Conservation (phyloP, 2,329 filamentous ascomycete genomes). For the Juglanconis sp. region DNA sequence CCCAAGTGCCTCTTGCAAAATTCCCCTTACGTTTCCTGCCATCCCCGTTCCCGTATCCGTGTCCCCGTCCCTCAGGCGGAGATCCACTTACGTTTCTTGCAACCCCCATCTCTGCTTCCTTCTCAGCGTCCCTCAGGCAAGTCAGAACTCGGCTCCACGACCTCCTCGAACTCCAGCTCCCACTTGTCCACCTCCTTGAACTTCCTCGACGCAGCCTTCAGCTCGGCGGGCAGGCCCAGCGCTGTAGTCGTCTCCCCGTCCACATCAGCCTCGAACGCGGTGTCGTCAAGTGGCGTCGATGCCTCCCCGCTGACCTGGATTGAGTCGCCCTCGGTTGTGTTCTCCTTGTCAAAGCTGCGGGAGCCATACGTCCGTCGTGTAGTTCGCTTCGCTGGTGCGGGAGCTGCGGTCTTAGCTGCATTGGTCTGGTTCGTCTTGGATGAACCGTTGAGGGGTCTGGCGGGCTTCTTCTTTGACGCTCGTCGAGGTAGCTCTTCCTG, state of each 20-base stretch:
- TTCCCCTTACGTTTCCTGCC: background rate
- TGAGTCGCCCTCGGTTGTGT: constrained; percentile 38
- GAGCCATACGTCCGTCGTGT: constrained; percentile 47
- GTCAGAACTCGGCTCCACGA: constrained; percentile 54
- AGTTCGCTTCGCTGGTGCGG: constrained; percentile 7
- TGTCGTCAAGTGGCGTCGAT: constrained; percentile 40
- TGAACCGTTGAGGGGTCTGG: constrained; percentile 2
- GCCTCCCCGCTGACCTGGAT: constrained; percentile 36
- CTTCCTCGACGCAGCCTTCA: constrained; percentile 58
- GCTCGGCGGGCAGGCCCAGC: constrained; percentile 46
- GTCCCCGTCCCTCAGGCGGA: constrained; percentile 25
- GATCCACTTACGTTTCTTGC: background rate
- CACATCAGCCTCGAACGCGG: constrained; percentile 32
- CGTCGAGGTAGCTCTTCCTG: constrained; percentile 33
- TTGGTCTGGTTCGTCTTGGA: constrained; percentile 8
- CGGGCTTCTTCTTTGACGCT: constrained; percentile 31
- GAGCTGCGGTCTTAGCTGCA: background rate
- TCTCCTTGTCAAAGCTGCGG: constrained; percentile 55
- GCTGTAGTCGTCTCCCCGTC: constrained; percentile 33
- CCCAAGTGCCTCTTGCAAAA: too few relatives aligned
- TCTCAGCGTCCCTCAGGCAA: constrained; percentile 28
- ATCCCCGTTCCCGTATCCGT: background rate
- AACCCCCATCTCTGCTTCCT: background rate
- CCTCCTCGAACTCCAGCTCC: constrained; percentile 65
- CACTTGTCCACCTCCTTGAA: constrained; percentile 69